Base-by-base conservation (phyloP, 345 rosid genomes). In the Salix udensis region DNA sequence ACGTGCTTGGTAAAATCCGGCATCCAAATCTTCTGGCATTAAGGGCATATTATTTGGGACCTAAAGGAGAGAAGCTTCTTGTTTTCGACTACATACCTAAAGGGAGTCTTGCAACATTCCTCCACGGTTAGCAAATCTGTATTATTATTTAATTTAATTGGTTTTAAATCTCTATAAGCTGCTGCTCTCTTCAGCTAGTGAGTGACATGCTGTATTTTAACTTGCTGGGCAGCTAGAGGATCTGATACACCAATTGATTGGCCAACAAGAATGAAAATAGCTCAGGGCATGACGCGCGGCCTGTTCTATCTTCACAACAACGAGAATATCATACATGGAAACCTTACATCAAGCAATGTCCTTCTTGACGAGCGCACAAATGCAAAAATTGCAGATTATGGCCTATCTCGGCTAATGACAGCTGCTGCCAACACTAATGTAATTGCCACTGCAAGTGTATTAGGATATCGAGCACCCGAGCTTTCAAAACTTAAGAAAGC, bases 51-150 rank as follows among this genome's bases (percentile, higher is more conserved):
- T 95, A 95, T 85, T 82, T 93, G 76, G 98, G 98, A 34, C 97
- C 98, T 19, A 95, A 95, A 79, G 97, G 98, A 68, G 98, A 93
- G 86, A 95, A 90, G 87, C 97, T 93, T 66, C 94, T 95, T 46
- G 98, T 91, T 68, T 93, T 92, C 62, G 98, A 95, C 81, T 93
- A 91, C 89, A 90, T 93, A 97, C 36, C 91, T 24, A 90, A 85
- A 62, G 98, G 97, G 12, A 91, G 96, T 44, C 97, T 95, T 72
- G 89, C 97, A 24, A 88, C 98, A 12, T 93, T 90, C 80, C 96
- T 95, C 65, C 98, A 95, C 77, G 95, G 97, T 93, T 84, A 76
- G 88, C 55, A 14, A n/a, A 60, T 30, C 16, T 21, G 6, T 6
- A 2, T 70, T 67, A 34, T 34, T 34, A 34, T 28, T 60, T 30